phyloP scores from a whole-genome alignment of 75 land plant species.

The Selaginella tamariscina region DNA sequence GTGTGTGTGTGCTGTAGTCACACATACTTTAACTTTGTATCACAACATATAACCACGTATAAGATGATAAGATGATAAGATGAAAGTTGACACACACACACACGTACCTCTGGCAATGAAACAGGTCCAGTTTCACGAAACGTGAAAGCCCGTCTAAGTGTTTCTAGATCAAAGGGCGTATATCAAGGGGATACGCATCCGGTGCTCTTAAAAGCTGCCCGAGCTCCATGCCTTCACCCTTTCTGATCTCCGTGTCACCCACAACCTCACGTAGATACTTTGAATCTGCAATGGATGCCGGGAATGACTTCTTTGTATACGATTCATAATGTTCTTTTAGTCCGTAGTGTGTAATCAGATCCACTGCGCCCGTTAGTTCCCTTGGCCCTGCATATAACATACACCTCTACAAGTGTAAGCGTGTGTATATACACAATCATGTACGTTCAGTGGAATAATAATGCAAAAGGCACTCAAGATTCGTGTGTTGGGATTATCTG shows the following conservation, averaged over 20 bases:
- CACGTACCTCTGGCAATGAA: slow-evolving; percentile 60
- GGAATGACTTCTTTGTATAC: slow-evolving; percentile 71
- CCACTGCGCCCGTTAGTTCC: slow-evolving; percentile 88
- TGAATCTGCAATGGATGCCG: slow-evolving; percentile 68
- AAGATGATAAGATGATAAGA: slow-evolving; percentile 9
- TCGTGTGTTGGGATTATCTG: no score
- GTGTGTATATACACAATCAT: no score
- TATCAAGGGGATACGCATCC: slow-evolving; percentile 27
- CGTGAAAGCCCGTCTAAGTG: slow-evolving; percentile 62
- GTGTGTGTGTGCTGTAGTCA: no score
- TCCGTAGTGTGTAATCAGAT: slow-evolving; percentile 65
- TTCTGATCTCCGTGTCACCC: slow-evolving; percentile 85
- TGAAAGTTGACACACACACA: not conserved
- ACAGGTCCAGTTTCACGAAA: slow-evolving; percentile 62
- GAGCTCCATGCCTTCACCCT: slow-evolving; percentile 94
- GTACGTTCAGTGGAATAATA: no score
- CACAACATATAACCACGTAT: not conserved
- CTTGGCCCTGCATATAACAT: slow-evolving; percentile 75
- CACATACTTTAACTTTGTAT: not conserved
- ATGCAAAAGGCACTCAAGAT: no score
- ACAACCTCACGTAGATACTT: slow-evolving; percentile 77
- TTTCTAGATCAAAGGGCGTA: slow-evolving; percentile 70
- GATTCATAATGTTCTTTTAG: slow-evolving; percentile 58
- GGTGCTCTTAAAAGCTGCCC: slow-evolving; percentile 46
- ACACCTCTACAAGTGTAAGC: no score